These are phyloP conservation scores for Tothia fuscella DNA, from an alignment of 2,329 filamentous ascomycete genomes.

Conservation along the genomic window DNA sequence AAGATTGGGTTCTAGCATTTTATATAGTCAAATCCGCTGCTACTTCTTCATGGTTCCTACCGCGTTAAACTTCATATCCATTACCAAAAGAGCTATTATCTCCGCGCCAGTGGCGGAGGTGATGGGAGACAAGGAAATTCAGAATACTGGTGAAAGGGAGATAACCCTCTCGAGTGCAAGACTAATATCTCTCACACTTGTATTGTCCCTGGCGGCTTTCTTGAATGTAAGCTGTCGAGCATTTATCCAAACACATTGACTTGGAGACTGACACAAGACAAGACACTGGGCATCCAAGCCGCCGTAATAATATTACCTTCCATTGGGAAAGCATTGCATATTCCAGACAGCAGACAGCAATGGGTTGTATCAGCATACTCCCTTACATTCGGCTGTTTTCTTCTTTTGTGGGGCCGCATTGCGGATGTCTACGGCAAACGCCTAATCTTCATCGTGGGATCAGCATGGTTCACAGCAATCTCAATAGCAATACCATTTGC, in stretches of 20 bases:
- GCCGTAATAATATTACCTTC: constrained; percentile 51
- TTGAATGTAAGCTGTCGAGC: constrained; percentile 24
- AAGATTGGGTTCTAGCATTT: no score
- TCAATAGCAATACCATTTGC: constrained; percentile 52
- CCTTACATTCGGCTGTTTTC: constrained; percentile 54
- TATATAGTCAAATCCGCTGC: no score
- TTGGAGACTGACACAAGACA: not conserved
- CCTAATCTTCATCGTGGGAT: constrained; percentile 51
- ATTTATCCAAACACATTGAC: not conserved
- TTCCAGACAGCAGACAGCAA: constrained; percentile 48
- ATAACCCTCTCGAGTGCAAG: constrained; percentile 6
- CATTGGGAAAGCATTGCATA: constrained; percentile 44
- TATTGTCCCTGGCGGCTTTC: constrained; percentile 14
- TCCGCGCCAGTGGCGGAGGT: no score
- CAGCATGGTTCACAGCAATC: constrained; percentile 48
- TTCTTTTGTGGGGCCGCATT: constrained; percentile 55
- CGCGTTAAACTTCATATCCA: no score
- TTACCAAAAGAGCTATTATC: no score
- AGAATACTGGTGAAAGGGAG: not conserved
- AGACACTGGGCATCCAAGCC: constrained; percentile 46
- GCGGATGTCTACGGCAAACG: constrained; percentile 57
- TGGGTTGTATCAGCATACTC: constrained; percentile 57
- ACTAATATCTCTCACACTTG: constrained; percentile 3
- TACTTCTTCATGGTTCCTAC: no score
- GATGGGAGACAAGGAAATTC: no score